Evolutionary conservation across 352 stramenopile species (phyloP).

Genomic region (Globisporangium okanoganense): DNA sequence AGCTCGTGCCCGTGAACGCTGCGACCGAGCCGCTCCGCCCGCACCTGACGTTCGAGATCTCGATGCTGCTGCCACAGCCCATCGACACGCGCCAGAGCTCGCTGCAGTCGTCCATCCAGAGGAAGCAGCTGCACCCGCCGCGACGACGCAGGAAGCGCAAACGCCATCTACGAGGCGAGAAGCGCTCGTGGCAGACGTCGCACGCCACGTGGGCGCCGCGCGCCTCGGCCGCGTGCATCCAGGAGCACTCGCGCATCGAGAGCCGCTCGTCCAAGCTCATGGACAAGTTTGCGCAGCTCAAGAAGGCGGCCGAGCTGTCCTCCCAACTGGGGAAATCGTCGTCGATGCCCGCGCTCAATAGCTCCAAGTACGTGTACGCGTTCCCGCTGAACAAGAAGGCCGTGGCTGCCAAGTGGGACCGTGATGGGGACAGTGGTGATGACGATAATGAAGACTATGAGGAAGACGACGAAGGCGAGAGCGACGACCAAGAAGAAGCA

Average conservation of each 20-base stretch:
- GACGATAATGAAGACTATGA: constrained; percentile 8
- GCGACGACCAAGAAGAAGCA: background rate
- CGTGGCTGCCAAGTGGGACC: background rate
- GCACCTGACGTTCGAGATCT: constrained; percentile 63
- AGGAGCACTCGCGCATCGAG: constrained; percentile 24
- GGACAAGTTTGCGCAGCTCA: constrained; percentile 32
- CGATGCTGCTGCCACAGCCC: constrained; percentile 47
- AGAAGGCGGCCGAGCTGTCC: constrained; percentile 2
- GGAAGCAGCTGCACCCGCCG: constrained; percentile 30
- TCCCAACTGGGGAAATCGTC: constrained; percentile 1
- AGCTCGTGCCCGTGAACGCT: constrained; percentile 21
- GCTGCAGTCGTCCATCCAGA: constrained; percentile 45
- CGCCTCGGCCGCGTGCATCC: constrained; percentile 41
- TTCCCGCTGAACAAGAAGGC: constrained; percentile 2
- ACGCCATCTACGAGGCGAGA: constrained; percentile 12
- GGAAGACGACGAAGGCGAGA: constrained; percentile 4
- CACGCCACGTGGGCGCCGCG: constrained; percentile 35
- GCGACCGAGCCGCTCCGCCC: constrained; percentile 32
- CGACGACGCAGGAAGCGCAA: constrained; percentile 21
- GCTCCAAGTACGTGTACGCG: constrained; percentile 4
- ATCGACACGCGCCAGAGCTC: constrained; percentile 45
- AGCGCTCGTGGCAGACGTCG: constrained; percentile 34
- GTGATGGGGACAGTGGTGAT: background rate
- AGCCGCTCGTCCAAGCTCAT: constrained; percentile 26
- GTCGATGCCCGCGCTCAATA: background rate